Conservation (phyloP, 257 asterid genomes). For the Solanum tacnaense region DNA sequence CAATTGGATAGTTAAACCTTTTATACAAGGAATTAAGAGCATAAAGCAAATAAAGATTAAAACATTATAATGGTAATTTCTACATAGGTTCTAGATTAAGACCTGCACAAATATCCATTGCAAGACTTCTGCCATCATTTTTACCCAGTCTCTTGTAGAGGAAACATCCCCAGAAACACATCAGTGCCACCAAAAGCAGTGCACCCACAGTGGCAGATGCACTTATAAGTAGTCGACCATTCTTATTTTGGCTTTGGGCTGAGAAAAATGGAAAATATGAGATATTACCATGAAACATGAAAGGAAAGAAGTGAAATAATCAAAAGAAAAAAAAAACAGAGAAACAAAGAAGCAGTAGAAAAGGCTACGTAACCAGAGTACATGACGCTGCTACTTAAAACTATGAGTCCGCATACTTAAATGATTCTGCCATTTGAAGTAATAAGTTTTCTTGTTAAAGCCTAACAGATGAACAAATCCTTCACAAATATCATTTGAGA, state of each 20-base stretch:
- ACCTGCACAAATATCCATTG: constrained; percentile 84
- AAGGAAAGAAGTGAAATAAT: not conserved
- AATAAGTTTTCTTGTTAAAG: not conserved
- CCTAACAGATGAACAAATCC: not conserved
- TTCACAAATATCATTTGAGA: not conserved
- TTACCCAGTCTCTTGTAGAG: constrained; percentile 76
- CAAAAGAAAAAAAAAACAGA: not conserved
- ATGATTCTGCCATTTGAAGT: not conserved
- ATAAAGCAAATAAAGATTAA: not conserved
- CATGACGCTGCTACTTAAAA: not conserved
- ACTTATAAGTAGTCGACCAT: constrained; percentile 74
- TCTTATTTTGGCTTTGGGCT: constrained; percentile 55
- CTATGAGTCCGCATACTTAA: not conserved
- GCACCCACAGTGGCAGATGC: constrained; percentile 94
- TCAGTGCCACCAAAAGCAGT: constrained; percentile 78
- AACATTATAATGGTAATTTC: not conserved
- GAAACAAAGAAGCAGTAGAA: not conserved
- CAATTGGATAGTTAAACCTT: not conserved
- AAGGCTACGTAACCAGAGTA: not conserved
- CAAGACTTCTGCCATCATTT: constrained; percentile 62
- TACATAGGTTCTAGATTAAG: constrained; percentile 19
- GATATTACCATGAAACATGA: not conserved
- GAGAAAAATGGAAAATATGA: constrained; percentile 15
- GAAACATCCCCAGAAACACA: constrained; percentile 96
- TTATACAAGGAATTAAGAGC: constrained; percentile 1